Evolutionary conservation across 306 rosid genomes (phyloP), one percentile per base, ranked within the genome.

Genomic region (Purshia tridentata): DNA sequence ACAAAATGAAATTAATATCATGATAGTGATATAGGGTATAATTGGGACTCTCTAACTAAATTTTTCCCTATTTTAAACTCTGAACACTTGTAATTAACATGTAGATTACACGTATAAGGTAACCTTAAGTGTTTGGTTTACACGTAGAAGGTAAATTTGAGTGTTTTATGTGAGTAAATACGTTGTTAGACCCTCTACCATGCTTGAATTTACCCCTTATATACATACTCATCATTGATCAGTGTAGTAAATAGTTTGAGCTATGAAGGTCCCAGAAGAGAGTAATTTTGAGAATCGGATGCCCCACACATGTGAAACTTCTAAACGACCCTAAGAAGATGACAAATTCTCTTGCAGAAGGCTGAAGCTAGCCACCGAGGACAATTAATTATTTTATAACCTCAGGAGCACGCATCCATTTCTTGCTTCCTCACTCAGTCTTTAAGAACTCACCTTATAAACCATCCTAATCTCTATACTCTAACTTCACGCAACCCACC

Each of bases 401-500:
- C 79, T 6, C n/a, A 9, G 29, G 11, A 9, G 63, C 74, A 79
- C 79, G 79, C 20, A 79, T 74, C 66, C 76, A 74, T 79, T 69
- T 51, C 83, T 35, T 61, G 51, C 46, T 67, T 19, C 22, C 13
- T 1, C 63, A 2, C 2, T 5, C 50, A 11, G 6, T 0, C 42
- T 45, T 19, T 6, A 42, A 44, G 3, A 2, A 12, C 49, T 4
- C 47, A 14, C 49, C 3, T 14, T 53, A 80, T 67, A 75, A 69
- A 20, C 70, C 46, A 69, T 57, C 42, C 57, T 18, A 58, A 9
- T 48, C 69, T 69, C 73, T 5, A 58, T 6, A 41, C 69, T 69
- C 73, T 5, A 70, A 42, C 4, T 56, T 74, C 71, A 80, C 69
- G 80, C 76, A 62, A 62, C 57, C 76, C 51, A n/a, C n/a, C n/a